A percentile compares a stretch with the other conserved stretches of the same genome.
Conservation (phyloP, 2,329 filamentous ascomycete genomes). For the Neofusicoccum sp. region DNA sequence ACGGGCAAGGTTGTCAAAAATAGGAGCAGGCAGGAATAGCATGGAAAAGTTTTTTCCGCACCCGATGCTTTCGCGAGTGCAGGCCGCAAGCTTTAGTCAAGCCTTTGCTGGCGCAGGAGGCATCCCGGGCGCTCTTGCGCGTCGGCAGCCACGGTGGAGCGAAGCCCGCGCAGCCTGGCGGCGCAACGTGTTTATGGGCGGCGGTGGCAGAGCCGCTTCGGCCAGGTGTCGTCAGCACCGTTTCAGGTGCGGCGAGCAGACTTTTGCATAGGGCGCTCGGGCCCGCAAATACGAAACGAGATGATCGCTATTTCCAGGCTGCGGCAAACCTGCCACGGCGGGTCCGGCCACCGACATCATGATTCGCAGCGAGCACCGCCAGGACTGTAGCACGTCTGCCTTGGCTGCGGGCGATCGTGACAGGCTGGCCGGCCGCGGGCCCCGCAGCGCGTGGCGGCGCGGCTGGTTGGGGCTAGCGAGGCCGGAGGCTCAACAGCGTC, state of each 20-base stretch:
- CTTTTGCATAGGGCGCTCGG: conserved; percentile 1
- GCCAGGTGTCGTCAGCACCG: conserved; percentile 19
- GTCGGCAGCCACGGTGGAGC: conserved; percentile 5
- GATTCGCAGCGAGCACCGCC: background rate
- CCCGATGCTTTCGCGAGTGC: too few relatives aligned
- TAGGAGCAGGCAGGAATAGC: background rate
- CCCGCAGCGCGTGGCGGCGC: conserved; percentile 1
- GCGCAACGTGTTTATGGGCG: conserved; percentile 4
- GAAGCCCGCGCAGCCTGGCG: background rate
- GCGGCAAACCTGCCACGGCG: conserved; percentile 2
- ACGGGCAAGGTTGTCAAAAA: conserved; percentile 5
- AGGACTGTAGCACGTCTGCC: background rate
- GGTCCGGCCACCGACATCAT: background rate
- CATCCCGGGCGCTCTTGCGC: background rate
- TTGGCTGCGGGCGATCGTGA: conserved; percentile 10
- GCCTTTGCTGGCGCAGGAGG: background rate
- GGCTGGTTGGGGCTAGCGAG: conserved; percentile 9
- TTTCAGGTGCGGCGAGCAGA: conserved; percentile 11
- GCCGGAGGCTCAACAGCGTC: conserved; percentile 15
- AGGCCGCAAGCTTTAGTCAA: conserved; percentile 7
- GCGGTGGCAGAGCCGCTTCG: background rate
- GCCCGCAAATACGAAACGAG: conserved; percentile 15
- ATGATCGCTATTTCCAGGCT: conserved; percentile 14
- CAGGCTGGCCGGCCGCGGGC: conserved; percentile 6
- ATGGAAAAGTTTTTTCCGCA: background rate